These are phyloP conservation scores for Pleurotus eryngii DNA, from an alignment of 768 basidiomycete species.

Conservation along the genomic window DNA sequence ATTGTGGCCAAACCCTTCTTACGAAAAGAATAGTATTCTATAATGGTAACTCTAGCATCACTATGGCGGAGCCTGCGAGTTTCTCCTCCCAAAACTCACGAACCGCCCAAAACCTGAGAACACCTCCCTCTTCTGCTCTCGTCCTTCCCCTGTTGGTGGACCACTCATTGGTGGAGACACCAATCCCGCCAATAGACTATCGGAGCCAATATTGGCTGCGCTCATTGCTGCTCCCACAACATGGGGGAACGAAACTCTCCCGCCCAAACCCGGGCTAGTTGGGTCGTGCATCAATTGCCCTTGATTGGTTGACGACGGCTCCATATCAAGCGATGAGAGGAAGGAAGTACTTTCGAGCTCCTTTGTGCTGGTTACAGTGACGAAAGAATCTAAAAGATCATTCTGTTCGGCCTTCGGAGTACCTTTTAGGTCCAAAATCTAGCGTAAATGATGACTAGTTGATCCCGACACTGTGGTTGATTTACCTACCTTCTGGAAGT, in stretches of 20 bases:
- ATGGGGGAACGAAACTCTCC: constrained; percentile 53
- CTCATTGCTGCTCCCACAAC: constrained; percentile 19
- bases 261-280: constrained; percentile 58
- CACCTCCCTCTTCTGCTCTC: constrained; percentile 65
- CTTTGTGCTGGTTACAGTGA: constrained; percentile 90
- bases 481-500: constrained; percentile 90
- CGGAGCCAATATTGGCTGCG: constrained; percentile 32
- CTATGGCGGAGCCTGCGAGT: constrained; percentile 30
- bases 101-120: constrained; percentile 88
- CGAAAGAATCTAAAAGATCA: constrained; percentile 85
- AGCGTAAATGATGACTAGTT: neutral
- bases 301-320: constrained; percentile 51
- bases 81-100: constrained; percentile 83
- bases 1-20: neutral
- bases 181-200: constrained; percentile 58
- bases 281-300: constrained; percentile 47
- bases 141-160: constrained; percentile 52
- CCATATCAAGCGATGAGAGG: constrained; percentile 94
- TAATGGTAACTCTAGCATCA: neutral
- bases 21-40: neutral
- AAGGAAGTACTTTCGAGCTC: constrained; percentile 91
- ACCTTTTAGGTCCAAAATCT: constrained; percentile 96
- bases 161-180: constrained; percentile 62
- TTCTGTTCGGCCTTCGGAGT: constrained; percentile 85
- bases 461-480: neutral